Percentiles rank a stretch among this genome's conserved stretches.
Conservation (phyloP, 2,329 filamentous ascomycete species). For the Elsinoe arachidis region DNA sequence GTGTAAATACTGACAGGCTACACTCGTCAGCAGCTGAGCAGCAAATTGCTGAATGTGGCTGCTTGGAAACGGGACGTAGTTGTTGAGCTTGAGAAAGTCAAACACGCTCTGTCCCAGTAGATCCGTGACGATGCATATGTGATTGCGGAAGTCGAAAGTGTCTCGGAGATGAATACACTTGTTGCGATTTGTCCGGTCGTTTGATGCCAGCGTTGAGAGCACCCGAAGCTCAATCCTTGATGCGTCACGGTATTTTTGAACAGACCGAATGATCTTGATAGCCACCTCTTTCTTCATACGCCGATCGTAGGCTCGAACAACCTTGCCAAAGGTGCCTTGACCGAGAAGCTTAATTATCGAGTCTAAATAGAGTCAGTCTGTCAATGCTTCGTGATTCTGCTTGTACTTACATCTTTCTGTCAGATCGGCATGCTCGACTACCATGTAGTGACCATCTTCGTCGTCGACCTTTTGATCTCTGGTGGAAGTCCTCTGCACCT, state of each 20-base stretch:
- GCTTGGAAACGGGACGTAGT: slow-evolving; percentile 94
- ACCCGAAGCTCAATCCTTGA: slow-evolving; percentile 91
- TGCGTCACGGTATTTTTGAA: slow-evolving; percentile 96
- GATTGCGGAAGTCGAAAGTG: slow-evolving; percentile 93
- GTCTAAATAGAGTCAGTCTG: slow-evolving; percentile 45
- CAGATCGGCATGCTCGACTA: slow-evolving; percentile 74
- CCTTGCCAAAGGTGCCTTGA: slow-evolving; percentile 96
- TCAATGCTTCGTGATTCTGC: neutral
- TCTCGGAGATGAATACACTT: slow-evolving; percentile 94
- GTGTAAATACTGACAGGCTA: slow-evolving; percentile 65
- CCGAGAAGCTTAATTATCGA: slow-evolving; percentile 82
- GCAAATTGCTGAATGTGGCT: slow-evolving; percentile 98
- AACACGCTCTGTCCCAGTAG: slow-evolving; percentile 91
- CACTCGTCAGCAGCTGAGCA: slow-evolving; percentile 91
- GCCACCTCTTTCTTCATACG: slow-evolving; percentile 72
- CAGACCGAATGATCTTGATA: slow-evolving; percentile 96
- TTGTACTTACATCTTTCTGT: slow-evolving; percentile 74
- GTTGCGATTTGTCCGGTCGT: slow-evolving; percentile 86
- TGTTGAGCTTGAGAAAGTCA: slow-evolving; percentile 92
- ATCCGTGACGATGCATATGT: slow-evolving; percentile 80
- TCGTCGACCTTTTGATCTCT: slow-evolving; percentile 67
- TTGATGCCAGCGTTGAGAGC: slow-evolving; percentile 80
- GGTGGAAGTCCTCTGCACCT: slow-evolving; percentile 20
- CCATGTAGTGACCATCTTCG: slow-evolving; percentile 94
- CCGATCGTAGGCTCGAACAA: slow-evolving; percentile 83